A percentile compares a stretch with the other conserved stretches of the same genome.
Conservation (phyloP, 1,139 yeast genomes). For the Yamadazyma songkhlaensis region DNA sequence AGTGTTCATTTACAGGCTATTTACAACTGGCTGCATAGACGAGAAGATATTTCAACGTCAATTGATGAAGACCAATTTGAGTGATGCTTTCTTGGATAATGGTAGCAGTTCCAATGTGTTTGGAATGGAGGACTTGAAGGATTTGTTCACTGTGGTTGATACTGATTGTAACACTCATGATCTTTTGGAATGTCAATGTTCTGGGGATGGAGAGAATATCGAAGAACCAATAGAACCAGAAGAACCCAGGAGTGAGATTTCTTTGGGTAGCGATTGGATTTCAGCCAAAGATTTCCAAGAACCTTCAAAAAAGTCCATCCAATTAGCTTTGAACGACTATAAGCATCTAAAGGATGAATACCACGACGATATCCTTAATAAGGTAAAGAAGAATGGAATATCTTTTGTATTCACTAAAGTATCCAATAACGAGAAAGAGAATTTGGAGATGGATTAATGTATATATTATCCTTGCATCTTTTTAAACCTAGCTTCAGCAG, state of each 20-base stretch:
- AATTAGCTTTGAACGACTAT: slow-evolving; percentile 58
- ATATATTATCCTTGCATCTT: slow-evolving; percentile 8
- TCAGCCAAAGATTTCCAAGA: slow-evolving; percentile 51
- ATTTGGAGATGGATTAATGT: slow-evolving; percentile 1
- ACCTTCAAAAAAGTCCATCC: slow-evolving; percentile 40
- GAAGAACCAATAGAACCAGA: not conserved
- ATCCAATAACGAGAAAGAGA: slow-evolving; percentile 2
- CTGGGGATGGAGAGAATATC: slow-evolving; percentile 38
- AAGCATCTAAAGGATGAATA: slow-evolving; percentile 40
- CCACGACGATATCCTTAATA: slow-evolving; percentile 11
- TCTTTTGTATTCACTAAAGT: slow-evolving; percentile 16
- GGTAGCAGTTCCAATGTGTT: slow-evolving; percentile 47
- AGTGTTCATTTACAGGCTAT: slow-evolving; percentile 77
- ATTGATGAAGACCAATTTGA: slow-evolving; percentile 74
- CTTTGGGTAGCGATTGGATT: slow-evolving; percentile 35
- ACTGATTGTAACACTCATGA: slow-evolving; percentile 80
- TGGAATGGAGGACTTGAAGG: slow-evolving; percentile 63
- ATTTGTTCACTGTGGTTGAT: slow-evolving; percentile 60
- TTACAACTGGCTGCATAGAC: slow-evolving; percentile 87
- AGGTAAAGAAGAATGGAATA: slow-evolving; percentile 8
- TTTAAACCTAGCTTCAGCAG: slow-evolving; percentile 84
- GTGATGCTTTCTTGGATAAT: slow-evolving; percentile 72
- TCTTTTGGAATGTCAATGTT: slow-evolving; percentile 69
- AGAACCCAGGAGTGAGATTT: not conserved
- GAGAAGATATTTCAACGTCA: slow-evolving; percentile 96